These are phyloP conservation scores for Trichosanthes truncata DNA, from an alignment of 306 rosid genomes.

Conservation along the genomic window DNA sequence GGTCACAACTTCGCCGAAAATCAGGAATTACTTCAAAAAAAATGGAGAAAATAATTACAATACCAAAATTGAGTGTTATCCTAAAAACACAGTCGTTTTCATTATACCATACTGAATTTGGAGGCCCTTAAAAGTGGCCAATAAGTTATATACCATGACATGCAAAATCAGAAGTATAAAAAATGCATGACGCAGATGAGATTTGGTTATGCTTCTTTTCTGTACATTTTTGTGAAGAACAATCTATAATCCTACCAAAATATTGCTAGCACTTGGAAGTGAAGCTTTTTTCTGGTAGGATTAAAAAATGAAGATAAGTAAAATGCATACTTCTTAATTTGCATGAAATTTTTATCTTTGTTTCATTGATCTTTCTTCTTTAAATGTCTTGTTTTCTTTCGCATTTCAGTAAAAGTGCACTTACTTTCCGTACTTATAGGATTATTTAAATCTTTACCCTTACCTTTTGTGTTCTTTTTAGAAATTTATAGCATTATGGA, in stretches of 20 bases:
- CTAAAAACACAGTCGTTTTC: background rate
- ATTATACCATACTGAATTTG: background rate
- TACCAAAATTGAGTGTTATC: background rate
- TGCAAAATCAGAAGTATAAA: background rate
- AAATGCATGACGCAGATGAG: background rate
- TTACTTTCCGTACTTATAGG: too few species aligned
- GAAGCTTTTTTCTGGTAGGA: background rate
- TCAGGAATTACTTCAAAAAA: conserved; percentile 52
- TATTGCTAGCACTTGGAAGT: background rate
- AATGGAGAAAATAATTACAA: conserved; percentile 3
- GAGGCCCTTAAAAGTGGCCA: background rate
- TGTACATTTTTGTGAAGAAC: background rate
- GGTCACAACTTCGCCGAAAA: conserved; percentile 18
- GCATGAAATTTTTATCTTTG: too few species aligned
- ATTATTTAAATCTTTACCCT: too few species aligned
- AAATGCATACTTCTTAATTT: too few species aligned
- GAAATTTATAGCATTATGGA: too few species aligned
- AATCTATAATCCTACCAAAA: background rate
- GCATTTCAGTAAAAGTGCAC: too few species aligned
- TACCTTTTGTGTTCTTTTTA: too few species aligned
- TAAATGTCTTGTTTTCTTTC: too few species aligned
- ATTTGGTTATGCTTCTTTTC: background rate
- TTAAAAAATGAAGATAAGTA: background rate
- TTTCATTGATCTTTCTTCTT: too few species aligned
- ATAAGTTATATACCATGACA: background rate